Conservation (phyloP, 257 asterid genomes). For the Osmanthus fragrans region DNA sequence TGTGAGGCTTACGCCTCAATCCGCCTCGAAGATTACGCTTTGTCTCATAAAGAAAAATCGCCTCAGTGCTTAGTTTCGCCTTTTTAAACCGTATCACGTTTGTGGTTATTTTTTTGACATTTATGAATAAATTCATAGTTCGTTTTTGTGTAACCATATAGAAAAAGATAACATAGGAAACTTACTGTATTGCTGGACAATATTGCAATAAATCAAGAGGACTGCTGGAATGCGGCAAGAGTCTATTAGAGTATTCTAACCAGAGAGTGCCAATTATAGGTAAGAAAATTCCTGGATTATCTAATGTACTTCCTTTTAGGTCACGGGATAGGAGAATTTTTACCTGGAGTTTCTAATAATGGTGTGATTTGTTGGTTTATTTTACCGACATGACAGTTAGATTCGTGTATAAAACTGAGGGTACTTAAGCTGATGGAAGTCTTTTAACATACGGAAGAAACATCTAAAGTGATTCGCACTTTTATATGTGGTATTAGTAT, state of each 20-base stretch:
- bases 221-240: background rate
- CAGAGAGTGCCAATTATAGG: background rate
- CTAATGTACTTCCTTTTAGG: background rate
- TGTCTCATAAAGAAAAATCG: too few relatives aligned
- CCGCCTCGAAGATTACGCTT: too few relatives aligned
- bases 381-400: background rate
- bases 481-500: background rate
- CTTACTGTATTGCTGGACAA: background rate
- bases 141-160: background rate
- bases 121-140: too few relatives aligned
- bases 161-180: background rate
- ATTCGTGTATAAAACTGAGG: background rate
- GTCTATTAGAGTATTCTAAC: background rate
- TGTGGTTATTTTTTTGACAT: background rate
- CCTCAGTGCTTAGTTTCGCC: too few relatives aligned
- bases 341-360: too few relatives aligned
- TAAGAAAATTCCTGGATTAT: background rate
- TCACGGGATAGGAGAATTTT: background rate
- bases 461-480: background rate
- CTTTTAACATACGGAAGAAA: too few relatives aligned
- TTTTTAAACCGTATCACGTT: background rate
- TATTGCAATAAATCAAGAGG: background rate
- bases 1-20: too few relatives aligned
- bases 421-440: background rate
- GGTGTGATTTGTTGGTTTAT: background rate